Conservation (phyloP, 768 basidiomycete species). For the Tephrocybe sp. region DNA sequence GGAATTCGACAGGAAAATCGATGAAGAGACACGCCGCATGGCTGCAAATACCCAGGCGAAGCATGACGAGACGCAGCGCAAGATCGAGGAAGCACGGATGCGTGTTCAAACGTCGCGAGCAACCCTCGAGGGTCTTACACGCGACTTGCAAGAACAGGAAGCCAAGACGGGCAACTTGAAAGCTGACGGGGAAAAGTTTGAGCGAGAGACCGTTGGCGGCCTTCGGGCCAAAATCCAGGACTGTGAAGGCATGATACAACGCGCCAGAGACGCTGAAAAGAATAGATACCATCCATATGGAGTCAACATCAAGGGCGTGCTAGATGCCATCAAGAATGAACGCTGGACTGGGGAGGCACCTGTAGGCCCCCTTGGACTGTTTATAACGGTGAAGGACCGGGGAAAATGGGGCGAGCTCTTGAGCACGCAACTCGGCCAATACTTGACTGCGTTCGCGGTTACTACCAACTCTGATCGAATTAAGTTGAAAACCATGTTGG, state of each 20-base stretch:
- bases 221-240: slow-evolving; percentile 38
- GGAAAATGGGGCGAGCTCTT: slow-evolving; percentile 65
- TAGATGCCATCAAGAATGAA: slow-evolving; percentile 47
- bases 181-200: slow-evolving; percentile 32
- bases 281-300: slow-evolving; percentile 66
- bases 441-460: slow-evolving; percentile 71
- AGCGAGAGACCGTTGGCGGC: slow-evolving; percentile 28
- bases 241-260: slow-evolving; percentile 46
- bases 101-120: slow-evolving; percentile 36
- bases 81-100: slow-evolving; percentile 45
- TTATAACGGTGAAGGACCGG: slow-evolving; percentile 71
- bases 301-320: slow-evolving; percentile 51
- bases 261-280: slow-evolving; percentile 47
- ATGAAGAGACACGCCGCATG: slow-evolving; percentile 49
- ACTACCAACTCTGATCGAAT: slow-evolving; percentile 64
- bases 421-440: slow-evolving; percentile 51
- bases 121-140: slow-evolving; percentile 24
- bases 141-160: slow-evolving; percentile 30
- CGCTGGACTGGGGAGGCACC: slow-evolving; percentile 67
- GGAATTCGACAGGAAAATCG: slow-evolving; percentile 46
- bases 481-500: slow-evolving; percentile 54
- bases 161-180: slow-evolving; percentile 27
- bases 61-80: slow-evolving; percentile 52
- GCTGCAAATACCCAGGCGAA: slow-evolving; percentile 58
- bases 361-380: slow-evolving; percentile 76